Base-by-base conservation (phyloP, 495 filamentous ascomycete genomes). In the Massariosphaeria phaeospora region DNA sequence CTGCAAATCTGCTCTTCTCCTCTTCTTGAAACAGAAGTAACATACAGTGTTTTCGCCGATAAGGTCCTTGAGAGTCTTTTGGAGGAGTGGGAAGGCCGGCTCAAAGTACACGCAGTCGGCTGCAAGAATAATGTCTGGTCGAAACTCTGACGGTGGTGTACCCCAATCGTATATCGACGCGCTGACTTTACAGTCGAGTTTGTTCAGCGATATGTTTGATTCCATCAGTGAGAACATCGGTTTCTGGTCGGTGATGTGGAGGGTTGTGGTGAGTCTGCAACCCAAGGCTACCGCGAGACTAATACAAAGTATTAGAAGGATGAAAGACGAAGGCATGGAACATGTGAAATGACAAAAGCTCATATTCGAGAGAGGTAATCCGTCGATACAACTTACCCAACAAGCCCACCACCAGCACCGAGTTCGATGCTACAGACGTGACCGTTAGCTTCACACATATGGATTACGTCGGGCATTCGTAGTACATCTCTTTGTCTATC, bases 91-190 rank as follows among this genome's bases (percentile, higher is more conserved):
- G 66, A 97, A 97, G 2, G 91, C 86, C 2, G 91, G 89, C 68
- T 98, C 91, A 63, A 94, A 94, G 75, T 97, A 98, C 43, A 95
- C 89, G 73, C 93, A 97, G 68, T 98, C 93, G 5, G 91, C 93
- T 10, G 93, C 93, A 10, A 98, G 79, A 50, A 98, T 81, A 35
- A 91, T 74, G 56, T 93, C 83, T 11, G 89, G 85, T 53, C 78
- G 76, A 70, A 73, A 39, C 65, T 55, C 20, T 73, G 76, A 40
- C 76, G 73, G 63, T 7, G 61, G 39, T 3, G 79, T 78, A 62
- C 70, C 85, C 91, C 91, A 96, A 61, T 93, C 82, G 57, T 95
- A 73, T 10, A 93, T 71, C 35, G 74, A 66, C 1, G 86, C 75
- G 46, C 74, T 71, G 40, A 84, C 83, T 35, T 69, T 74, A 1